These are phyloP conservation scores for Phytopythium mirpurense DNA, from an alignment of 352 stramenopile species.

Conservation along the genomic window DNA sequence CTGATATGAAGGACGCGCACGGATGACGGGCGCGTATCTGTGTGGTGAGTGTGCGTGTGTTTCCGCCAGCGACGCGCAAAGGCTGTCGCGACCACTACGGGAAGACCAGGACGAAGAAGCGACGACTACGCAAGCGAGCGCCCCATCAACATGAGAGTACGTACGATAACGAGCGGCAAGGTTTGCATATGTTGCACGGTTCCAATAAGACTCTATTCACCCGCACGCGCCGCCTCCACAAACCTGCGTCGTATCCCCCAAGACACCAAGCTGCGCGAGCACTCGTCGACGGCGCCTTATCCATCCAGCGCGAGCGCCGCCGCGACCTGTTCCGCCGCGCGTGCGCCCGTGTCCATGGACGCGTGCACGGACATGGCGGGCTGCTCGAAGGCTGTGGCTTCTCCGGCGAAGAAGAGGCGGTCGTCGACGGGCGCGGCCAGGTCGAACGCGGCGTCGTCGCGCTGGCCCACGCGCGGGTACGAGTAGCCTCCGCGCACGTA, in stretches of 20 bases:
- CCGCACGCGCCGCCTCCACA: neutral
- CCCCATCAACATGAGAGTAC: conserved; percentile 5
- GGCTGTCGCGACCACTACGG: neutral
- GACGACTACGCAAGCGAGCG: no score
- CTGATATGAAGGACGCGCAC: neutral
- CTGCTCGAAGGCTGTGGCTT: conserved; percentile 78
- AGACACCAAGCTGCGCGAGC: no score
- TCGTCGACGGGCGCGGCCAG: conserved; percentile 52
- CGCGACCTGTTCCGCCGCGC: conserved; percentile 51
- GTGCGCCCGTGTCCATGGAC: conserved; percentile 71
- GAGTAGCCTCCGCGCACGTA: conserved; percentile 72
- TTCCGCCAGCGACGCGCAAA: neutral
- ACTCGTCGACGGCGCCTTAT: neutral
- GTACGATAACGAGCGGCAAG: conserved; percentile 4
- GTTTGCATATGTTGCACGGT: conserved; percentile 3
- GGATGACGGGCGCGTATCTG: neutral
- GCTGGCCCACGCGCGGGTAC: conserved; percentile 68
- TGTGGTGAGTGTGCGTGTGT: conserved; percentile 5
- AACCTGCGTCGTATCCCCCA: no score
- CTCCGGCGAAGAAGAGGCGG: conserved; percentile 77
- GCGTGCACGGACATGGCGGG: conserved; percentile 81
- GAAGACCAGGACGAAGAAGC: neutral
- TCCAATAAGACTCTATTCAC: conserved; percentile 3
- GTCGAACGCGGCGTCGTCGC: conserved; percentile 48
- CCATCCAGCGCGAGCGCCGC: conserved; percentile 31